Evolutionary conservation across 78 protist genomes (phyloP).

Genomic region (Dictyostelium purpureum): DNA sequence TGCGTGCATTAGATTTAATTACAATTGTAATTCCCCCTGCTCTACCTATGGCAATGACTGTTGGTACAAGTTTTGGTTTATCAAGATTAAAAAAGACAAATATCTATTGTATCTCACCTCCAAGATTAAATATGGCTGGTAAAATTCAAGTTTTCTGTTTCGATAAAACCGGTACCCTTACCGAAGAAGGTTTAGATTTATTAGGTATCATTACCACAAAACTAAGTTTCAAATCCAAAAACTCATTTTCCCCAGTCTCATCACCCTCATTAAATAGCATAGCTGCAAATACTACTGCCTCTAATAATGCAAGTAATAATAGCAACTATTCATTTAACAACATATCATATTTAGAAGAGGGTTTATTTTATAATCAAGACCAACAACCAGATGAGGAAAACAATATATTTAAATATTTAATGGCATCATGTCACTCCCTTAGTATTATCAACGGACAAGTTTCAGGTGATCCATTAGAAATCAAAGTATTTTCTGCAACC

Average conservation of each 20-base stretch:
- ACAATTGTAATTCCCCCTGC: slow-evolving; percentile 94
- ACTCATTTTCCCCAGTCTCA: background rate
- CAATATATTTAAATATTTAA: background rate
- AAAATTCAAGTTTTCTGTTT: slow-evolving; percentile 84
- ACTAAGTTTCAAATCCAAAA: too few species aligned
- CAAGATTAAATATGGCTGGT: slow-evolving; percentile 86
- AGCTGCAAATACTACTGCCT: background rate
- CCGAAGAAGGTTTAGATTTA: slow-evolving; percentile 93
- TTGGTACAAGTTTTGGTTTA: slow-evolving; percentile 87
- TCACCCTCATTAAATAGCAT: background rate
- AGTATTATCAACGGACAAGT: slow-evolving; percentile 46
- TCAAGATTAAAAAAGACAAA: slow-evolving; percentile 47
- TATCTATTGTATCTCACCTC: slow-evolving; percentile 88
- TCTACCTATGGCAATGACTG: slow-evolving; percentile 92
- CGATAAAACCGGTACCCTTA: slow-evolving; percentile 97
- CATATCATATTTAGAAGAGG: too few species aligned
- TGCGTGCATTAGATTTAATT: slow-evolving; percentile 87
- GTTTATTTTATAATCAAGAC: too few species aligned
- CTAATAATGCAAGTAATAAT: background rate
- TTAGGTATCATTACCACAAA: slow-evolving; percentile 59
- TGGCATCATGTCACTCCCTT: slow-evolving; percentile 89
- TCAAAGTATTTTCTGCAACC: slow-evolving; percentile 85
- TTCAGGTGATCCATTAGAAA: slow-evolving; percentile 92
- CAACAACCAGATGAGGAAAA: too few species aligned
- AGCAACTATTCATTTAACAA: background rate